These are phyloP conservation scores for Colletotrichum neosansevieriae DNA, from an alignment of 2,329 filamentous ascomycete genomes.

Conservation along the genomic window DNA sequence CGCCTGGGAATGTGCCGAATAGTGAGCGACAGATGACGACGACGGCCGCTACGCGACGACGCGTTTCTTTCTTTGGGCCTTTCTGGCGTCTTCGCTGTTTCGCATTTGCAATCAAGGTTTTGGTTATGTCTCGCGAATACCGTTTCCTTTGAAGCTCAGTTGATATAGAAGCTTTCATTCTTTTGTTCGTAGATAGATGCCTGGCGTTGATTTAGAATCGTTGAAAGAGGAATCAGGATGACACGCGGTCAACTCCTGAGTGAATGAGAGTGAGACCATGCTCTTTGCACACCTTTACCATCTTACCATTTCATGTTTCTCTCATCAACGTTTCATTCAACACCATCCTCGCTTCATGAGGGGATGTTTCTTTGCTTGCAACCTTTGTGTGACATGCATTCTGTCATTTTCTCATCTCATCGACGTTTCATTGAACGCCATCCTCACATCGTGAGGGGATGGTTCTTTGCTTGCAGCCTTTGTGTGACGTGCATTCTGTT, in stretches of 20 bases:
- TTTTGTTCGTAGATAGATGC: not conserved
- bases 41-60: not conserved
- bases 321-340: not conserved
- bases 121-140: not conserved
- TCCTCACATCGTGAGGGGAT: not conserved
- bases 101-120: not conserved
- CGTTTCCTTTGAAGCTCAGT: not conserved
- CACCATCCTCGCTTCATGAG: not conserved
- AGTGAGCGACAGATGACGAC: not conserved
- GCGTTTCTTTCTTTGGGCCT: not conserved
- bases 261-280: not conserved
- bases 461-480: not conserved
- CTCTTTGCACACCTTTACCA: not conserved
- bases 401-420: no score
- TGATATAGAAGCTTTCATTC: not conserved
- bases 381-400: no score
- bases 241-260: not conserved
- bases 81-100: not conserved
- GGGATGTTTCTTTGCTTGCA: not conserved
- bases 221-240: not conserved
- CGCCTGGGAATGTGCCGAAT: not conserved
- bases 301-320: not conserved
- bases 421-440: not conserved
- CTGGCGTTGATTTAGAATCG: not conserved
- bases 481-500: no score